Conservation (phyloP, 352 stramenopile species). For the Thraustotheca clavata region DNA sequence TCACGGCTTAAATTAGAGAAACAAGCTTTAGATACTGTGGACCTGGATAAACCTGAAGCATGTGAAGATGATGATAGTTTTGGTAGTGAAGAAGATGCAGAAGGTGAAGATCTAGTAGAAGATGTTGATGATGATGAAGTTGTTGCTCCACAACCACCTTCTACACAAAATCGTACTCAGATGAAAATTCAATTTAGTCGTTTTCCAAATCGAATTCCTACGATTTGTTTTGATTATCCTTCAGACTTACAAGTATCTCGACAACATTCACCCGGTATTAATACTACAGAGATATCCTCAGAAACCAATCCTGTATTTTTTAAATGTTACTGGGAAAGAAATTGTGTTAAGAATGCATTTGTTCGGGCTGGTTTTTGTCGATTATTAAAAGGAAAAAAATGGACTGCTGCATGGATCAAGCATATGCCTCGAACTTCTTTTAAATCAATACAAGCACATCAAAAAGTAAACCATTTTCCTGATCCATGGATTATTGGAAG, state of each 20-base stretch:
- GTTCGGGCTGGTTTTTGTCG: conserved; percentile 57
- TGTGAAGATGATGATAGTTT: conserved; percentile 41
- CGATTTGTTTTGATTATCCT: conserved; percentile 87
- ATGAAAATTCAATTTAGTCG: conserved; percentile 54
- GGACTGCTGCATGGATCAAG: conserved; percentile 55
- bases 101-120: conserved; percentile 28
- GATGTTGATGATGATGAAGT: conserved; percentile 43
- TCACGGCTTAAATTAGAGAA: conserved; percentile 1
- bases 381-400: conserved; percentile 40
- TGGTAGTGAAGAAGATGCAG: conserved; percentile 32
- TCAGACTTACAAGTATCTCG: conserved; percentile 45
- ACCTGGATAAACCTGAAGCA: conserved; percentile 38
- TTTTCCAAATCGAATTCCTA: conserved; percentile 38
- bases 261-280: conserved; percentile 26
- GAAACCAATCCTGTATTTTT: conserved; percentile 45
- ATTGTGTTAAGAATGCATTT: conserved; percentile 90
- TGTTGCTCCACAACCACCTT: conserved; percentile 26
- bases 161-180: conserved; percentile 16
- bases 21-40: background rate
- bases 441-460: conserved; percentile 41
- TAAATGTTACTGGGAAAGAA: conserved; percentile 87
- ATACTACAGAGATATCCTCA: conserved; percentile 34
- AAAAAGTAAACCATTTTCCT: conserved; percentile 86
- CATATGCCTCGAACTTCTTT: conserved; percentile 57
- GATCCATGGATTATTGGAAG: conserved; percentile 85